Evolutionary conservation across 805 yeast genomes (phyloP).

Genomic region (Grigorovia transvaalensis): DNA sequence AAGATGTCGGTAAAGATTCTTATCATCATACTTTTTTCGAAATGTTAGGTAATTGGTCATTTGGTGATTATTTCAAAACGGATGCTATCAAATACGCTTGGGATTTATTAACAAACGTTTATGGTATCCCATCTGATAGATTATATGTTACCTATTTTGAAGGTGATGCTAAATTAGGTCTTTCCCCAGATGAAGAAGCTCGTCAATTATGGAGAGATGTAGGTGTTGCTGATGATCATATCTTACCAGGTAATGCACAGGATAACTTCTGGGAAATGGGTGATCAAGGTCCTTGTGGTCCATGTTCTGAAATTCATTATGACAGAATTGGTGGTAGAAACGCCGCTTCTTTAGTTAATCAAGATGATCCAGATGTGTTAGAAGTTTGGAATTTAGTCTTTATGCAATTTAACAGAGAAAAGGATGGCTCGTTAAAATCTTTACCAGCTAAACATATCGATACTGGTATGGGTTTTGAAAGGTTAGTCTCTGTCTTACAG

Average conservation of each 20-base stretch:
- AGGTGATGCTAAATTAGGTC: constrained; percentile 74
- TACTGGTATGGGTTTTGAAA: constrained; percentile 98
- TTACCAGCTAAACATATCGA: constrained; percentile 94
- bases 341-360: constrained; percentile 80
- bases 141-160: constrained; percentile 94
- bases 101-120: constrained; percentile 81
- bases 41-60: constrained; percentile 99
- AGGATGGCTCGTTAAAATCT: constrained; percentile 66
- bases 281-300: constrained; percentile 99
- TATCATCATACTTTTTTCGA: constrained; percentile 98
- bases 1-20: constrained; percentile 96
- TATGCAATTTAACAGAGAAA: constrained; percentile 92
- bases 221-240: constrained; percentile 88
- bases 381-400: constrained; percentile 98
- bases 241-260: constrained; percentile 77
- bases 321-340: constrained; percentile 98
- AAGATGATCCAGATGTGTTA: constrained; percentile 95
- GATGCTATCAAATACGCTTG: constrained; percentile 86
- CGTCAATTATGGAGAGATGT: constrained; percentile 73
- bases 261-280: constrained; percentile 99
- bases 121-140: constrained; percentile 67
- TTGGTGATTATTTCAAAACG: constrained; percentile 95
- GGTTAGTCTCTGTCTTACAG: constrained; percentile 90
- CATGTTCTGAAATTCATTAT: constrained; percentile 95
- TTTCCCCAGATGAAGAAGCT: constrained; percentile 92